Evolutionary conservation across 140 eudicot genomes (phyloP).

Genomic region (Stevia rebaudiana): DNA sequence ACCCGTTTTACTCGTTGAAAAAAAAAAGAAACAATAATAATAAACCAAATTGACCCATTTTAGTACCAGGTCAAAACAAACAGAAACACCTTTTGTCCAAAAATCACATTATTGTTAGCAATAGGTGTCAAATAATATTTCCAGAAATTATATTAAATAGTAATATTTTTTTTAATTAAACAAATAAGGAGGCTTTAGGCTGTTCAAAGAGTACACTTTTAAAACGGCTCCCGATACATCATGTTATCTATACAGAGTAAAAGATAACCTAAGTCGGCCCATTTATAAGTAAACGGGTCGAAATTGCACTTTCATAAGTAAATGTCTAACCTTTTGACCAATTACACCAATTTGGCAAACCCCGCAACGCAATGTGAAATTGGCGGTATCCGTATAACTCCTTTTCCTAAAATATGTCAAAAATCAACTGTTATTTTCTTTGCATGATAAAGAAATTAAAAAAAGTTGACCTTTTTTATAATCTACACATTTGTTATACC

Average conservation of each 20-base stretch:
- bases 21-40: not conserved
- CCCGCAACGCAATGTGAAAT: constrained; percentile 90
- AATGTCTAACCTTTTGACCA: constrained; percentile 76
- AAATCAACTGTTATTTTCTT: not conserved
- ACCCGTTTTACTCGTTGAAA: too few species aligned
- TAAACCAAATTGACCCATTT: not conserved
- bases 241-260: not conserved
- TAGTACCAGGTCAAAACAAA: not conserved
- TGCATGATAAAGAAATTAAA: not conserved
- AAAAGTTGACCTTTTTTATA: not conserved
- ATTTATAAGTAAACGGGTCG: not conserved
- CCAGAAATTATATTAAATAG: not conserved
- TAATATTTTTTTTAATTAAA: not conserved
- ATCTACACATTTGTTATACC: constrained; percentile 35
- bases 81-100: not conserved
- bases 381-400: constrained; percentile 81
- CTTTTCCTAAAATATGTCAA: constrained; percentile 45
- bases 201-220: not conserved
- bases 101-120: not conserved
- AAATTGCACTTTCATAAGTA: not conserved
- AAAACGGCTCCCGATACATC: not conserved
- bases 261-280: not conserved
- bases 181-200: not conserved
- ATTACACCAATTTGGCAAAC: constrained; percentile 95
- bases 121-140: not conserved